Evolutionary conservation across 2,329 filamentous ascomycete species (phyloP).

Genomic region (Colletotrichum sp.): DNA sequence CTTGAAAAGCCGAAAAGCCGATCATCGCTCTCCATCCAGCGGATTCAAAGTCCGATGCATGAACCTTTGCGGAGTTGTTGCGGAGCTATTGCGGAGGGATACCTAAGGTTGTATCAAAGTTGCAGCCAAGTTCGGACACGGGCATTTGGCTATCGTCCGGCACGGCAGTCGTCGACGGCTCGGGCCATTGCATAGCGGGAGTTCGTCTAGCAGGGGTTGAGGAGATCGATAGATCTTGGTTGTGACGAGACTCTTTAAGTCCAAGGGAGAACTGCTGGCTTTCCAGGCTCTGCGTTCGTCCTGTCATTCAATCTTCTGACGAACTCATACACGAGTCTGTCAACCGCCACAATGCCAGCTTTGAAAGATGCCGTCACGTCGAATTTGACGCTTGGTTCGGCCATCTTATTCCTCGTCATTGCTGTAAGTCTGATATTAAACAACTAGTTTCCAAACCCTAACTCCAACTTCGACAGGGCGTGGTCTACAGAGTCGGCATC

Average conservation of each 20-base stretch:
- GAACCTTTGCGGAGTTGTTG: background rate
- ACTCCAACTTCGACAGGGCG: background rate
- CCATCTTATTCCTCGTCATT: background rate
- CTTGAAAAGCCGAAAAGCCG: background rate
- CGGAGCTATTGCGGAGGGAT: background rate
- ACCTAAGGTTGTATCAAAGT: background rate
- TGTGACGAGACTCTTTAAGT: background rate
- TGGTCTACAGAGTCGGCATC: background rate
- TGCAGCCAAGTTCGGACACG: background rate
- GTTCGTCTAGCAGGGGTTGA: background rate
- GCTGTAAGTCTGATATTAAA: background rate
- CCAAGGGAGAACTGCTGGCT: background rate
- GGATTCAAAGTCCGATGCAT: background rate
- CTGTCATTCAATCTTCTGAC: background rate
- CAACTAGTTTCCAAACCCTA: background rate
- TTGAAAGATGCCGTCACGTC: background rate
- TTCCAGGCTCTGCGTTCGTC: background rate
- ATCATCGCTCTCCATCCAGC: background rate
- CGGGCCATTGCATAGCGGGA: background rate
- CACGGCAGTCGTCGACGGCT: background rate
- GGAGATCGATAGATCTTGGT: background rate
- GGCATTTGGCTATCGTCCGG: background rate
- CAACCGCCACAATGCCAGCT: background rate
- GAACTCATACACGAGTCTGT: background rate
- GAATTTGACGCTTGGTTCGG: background rate